These are phyloP conservation scores for Orbilia quercus DNA, from an alignment of 2,329 filamentous ascomycete species.

Conservation along the genomic window DNA sequence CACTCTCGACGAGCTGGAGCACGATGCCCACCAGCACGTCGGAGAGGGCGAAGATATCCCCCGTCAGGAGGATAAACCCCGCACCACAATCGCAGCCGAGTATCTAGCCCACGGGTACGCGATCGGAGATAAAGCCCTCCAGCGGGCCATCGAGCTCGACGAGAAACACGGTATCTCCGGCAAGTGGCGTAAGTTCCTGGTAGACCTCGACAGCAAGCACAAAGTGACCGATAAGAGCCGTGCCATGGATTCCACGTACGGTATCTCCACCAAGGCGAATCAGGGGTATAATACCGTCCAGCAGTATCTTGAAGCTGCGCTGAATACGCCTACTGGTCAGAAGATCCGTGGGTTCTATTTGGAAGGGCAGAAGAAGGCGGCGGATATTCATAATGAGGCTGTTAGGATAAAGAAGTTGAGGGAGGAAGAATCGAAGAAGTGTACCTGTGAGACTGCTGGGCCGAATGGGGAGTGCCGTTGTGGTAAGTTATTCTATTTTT, in stretches of 20 bases:
- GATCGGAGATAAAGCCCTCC: slow-evolving; percentile 71
- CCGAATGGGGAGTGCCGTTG: slow-evolving; percentile 41
- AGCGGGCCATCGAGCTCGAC: slow-evolving; percentile 78
- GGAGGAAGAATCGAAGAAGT: slow-evolving; percentile 17
- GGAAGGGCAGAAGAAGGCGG: slow-evolving; percentile 84
- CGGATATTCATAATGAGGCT: slow-evolving; percentile 93
- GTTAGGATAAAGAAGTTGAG: slow-evolving; percentile 81
- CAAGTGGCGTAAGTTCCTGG: slow-evolving; percentile 74
- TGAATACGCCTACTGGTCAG: slow-evolving; percentile 85
- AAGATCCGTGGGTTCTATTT: slow-evolving; percentile 89
- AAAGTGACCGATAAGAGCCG: slow-evolving; percentile 88
- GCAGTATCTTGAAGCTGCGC: slow-evolving; percentile 94
- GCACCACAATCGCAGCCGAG: slow-evolving; percentile 91
- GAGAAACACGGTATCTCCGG: slow-evolving; percentile 85
- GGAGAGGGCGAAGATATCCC: slow-evolving; percentile 70
- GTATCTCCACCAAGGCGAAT: slow-evolving; percentile 76
- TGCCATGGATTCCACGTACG: slow-evolving; percentile 84
- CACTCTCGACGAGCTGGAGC: slow-evolving; percentile 70
- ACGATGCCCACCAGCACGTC: slow-evolving; percentile 70
- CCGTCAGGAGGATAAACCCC: slow-evolving; percentile 95
- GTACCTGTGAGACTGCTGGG: slow-evolving; percentile 33
- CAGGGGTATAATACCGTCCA: slow-evolving; percentile 68
- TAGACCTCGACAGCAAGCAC: slow-evolving; percentile 83
- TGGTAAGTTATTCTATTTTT: slow-evolving; percentile 12
- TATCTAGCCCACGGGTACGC: slow-evolving; percentile 96